Base-by-base conservation (phyloP, 768 basidiomycete species). In the Xanthoconium stramineum region DNA sequence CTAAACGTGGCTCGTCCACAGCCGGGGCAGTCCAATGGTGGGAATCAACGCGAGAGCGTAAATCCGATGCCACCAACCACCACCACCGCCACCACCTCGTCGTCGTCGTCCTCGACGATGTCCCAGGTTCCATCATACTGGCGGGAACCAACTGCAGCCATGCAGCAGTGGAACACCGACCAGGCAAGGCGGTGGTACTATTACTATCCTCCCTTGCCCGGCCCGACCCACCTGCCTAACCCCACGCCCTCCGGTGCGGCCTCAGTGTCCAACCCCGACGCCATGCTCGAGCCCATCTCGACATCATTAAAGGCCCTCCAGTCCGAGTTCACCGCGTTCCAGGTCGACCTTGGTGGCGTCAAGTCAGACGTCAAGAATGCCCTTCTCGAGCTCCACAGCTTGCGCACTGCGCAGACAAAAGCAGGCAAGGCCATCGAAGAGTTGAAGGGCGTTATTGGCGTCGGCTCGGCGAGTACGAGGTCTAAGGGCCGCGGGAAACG, bases 381-480 rank as follows among this genome's bases (percentile, higher is more conserved):
- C 13, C 59, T 70, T 7, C 13, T 36, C 5, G 59, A 64, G 44
- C 60, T 69, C 15, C 55, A 48, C 15, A n/a, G 55, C 19, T 7
- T 69, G 5, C 48, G 58, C 35, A 58, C 50, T 12, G 40, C 57
- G 0, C 69, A 68, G 49, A 54, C 19, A 32, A 56, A 40, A 47
- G 53, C 65, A 0, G 50, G 44, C 37, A 40, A 24, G 6, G 28
- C 50, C 14, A 24, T 68, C 38, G 47, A 55, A 0, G 54, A 43
- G 6, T 28, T 70, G 39, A 61, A 68, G 42, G 20, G 9, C 17
- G 51, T 51, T 2, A 44, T 70, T 13, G 61, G 65, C 11, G 43
- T 59, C n/a, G 24, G 42, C 37, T 7, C 49, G 32, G 14, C 51
- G 6, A n/a, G 40, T 28, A 20, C 42, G 15, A 43, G 17, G 24